Percentiles rank a stretch among this genome's conserved stretches.
Conservation (phyloP, 768 basidiomycete species). For the Leccinum longicurvipes region DNA sequence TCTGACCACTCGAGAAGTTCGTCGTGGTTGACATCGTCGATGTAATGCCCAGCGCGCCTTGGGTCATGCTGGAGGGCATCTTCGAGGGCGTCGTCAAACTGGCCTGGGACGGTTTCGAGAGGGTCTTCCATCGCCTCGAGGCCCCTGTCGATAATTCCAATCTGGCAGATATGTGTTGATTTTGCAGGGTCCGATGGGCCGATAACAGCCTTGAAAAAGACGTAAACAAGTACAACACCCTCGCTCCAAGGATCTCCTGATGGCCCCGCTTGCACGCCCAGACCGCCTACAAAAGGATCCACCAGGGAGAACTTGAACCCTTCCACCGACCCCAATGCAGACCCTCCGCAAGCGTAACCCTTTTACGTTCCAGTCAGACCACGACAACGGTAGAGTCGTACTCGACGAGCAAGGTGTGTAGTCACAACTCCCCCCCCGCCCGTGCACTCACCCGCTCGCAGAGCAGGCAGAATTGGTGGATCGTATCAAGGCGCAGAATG, state of each 20-base stretch:
- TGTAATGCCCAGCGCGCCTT: slow-evolving; percentile 37
- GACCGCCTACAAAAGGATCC: slow-evolving; percentile 9
- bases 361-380: slow-evolving; percentile 37
- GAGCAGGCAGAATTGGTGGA: slow-evolving; percentile 63
- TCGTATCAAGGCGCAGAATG: slow-evolving; percentile 43
- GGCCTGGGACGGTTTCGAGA: slow-evolving; percentile 42
- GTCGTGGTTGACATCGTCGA: slow-evolving; percentile 37
- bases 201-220: too few species aligned
- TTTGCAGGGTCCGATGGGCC: not conserved
- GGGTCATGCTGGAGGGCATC: slow-evolving; percentile 14
- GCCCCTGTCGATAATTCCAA: not conserved
- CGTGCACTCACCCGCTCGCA: slow-evolving; percentile 23
- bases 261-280: not conserved
- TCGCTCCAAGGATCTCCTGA: slow-evolving; percentile 7
- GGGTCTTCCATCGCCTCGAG: slow-evolving; percentile 16
- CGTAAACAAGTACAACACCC: slow-evolving; percentile 22
- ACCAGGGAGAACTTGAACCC: not conserved
- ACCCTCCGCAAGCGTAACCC: slow-evolving; percentile 44
- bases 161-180: not conserved
- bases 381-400: slow-evolving; percentile 30
- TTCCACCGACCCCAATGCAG: slow-evolving; percentile 17
- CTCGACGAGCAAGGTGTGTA: slow-evolving; percentile 53
- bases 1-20: slow-evolving; percentile 30
- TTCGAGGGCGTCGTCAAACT: slow-evolving; percentile 60
- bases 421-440: not conserved